Base-by-base conservation (phyloP, 345 rosid species). In the Melaleuca alternifolia region DNA sequence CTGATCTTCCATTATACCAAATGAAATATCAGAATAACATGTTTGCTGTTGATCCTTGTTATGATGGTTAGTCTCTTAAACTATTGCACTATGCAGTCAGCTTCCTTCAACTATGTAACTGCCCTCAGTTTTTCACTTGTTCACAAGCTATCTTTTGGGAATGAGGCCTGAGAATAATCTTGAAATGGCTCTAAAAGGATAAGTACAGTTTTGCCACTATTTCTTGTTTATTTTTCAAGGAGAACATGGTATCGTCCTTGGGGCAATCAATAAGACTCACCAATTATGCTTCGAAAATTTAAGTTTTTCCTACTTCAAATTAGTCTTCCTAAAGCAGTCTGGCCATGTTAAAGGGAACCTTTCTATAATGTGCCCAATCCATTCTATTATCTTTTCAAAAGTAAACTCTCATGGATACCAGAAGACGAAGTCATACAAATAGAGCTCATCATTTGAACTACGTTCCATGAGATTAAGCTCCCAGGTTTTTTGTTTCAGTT, bases 201-300 rank as follows among this genome's bases (percentile, higher is more conserved):
- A 61, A 11, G 76, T 1, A 1, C 30, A 7, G 1, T 15, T 15
- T 6, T 30, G 41, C 1, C 11, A 62, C 21, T 0, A 0, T 1
- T 62, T 62, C 7, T 30, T 14, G 11, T 7, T 30, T 1, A 15
- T 30, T 28, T 2, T 62, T 14, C 0, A 1, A 30, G 11, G 76
- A 62, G 20, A 62, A 14, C 15, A 5, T 15, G 21, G 41, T 7
- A 3, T 41, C 2, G 0, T 62, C 76, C 41, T 30, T 62, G 2
- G 21, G 76, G 76, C 0, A 56, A 56, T 56, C 1, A 0, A 11
- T 24, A 56, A 28, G 1, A 62, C 10, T 0, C 0, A 0, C 3
- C 3, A 3, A 14, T 6, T 62, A 7, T 28, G 41, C 10, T 7
- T 62, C 5, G 10, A 28, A 28, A 14, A 28, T 30, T 10, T 28